These are phyloP conservation scores for Deakozyma indianensis DNA, from an alignment of 805 yeast species.

Conservation along the genomic window DNA sequence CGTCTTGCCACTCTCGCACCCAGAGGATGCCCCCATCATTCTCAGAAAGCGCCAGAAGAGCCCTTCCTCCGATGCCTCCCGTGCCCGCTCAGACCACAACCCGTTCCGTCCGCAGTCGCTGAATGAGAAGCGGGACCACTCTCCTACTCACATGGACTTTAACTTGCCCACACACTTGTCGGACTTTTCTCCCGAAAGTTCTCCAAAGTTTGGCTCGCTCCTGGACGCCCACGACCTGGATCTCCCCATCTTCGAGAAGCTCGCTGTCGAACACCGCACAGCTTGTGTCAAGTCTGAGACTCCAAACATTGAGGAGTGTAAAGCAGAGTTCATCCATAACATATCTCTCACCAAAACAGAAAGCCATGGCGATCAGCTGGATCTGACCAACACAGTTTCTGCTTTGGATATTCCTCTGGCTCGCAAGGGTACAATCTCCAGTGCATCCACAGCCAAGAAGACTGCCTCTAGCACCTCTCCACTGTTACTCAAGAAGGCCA, in stretches of 20 bases:
- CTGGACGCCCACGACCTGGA: not conserved
- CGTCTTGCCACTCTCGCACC: not conserved
- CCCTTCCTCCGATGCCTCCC: not conserved
- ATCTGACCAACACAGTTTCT: not conserved
- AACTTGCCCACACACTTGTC: not conserved
- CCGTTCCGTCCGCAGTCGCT: not conserved
- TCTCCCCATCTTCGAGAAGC: not conserved
- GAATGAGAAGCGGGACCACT: not conserved
- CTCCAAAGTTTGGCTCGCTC: not conserved
- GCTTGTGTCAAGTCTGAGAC: not conserved
- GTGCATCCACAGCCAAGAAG: not conserved
- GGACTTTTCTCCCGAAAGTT: not conserved
- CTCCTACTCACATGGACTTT: not conserved
- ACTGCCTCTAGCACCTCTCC: not conserved
- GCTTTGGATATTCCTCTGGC: not conserved
- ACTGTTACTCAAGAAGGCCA: not conserved
- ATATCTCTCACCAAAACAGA: not conserved
- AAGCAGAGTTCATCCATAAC: not conserved
- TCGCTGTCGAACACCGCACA: not conserved
- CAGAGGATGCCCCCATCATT: not conserved
- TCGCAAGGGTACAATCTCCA: not conserved
- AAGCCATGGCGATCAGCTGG: no score
- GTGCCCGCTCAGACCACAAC: conserved; percentile 1
- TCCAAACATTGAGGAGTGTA: not conserved
- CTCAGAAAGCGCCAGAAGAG: not conserved